Evolutionary conservation across 768 basidiomycete species (phyloP), one percentile per base, ranked within the genome.

Genomic region (Imleria badia): DNA sequence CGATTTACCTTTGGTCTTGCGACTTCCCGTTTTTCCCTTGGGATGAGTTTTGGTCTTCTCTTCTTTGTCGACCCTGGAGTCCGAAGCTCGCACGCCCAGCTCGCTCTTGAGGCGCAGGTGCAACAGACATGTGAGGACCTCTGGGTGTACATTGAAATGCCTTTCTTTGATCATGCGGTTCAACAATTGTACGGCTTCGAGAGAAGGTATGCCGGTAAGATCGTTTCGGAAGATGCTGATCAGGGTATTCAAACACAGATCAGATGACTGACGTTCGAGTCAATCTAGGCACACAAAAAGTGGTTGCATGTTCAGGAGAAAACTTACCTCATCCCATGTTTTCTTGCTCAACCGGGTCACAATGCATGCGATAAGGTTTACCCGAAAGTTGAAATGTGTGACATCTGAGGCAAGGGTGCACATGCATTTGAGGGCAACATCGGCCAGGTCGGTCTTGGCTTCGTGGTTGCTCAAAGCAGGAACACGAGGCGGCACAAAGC

Each of bases 111-210:
- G 79, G 15, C 95, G 88, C 41, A 99, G 79, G 64, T 91, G 81
- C 48, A 92, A 78, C 5, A 99, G 81, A 68, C 89, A 91, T 14
- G 86, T 82, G 43, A 98, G 79, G 43, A 94, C 89, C 55, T 91
- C 86, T 10, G 96, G 92, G 65, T 95, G 89, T 39, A 98, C 85
- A 59, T 87, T 85, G 75, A 91, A 99, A 59, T 84, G 83, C 31
- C 86, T 85, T 67, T 97, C 96, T 70, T 96, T 98, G 69, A 97
- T 83, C 91, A 98, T 98, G 55, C 94, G 85, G 62, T 97, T 94
- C 58, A 99, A 72, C 36, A 98, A 76, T 42, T 94, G 89, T 39
- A 98, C 91, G 53, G 87, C 76, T 69, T 97, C 93, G 53, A 98
- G 80, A 5, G 97, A 97, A 45, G 89, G 78, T 11, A 75, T 73